Percentiles rank a stretch among this genome's conserved stretches.
Evolutionary conservation across 208 protist species (phyloP).

Genomic region (Blastocrithidia nonstop): DNA sequence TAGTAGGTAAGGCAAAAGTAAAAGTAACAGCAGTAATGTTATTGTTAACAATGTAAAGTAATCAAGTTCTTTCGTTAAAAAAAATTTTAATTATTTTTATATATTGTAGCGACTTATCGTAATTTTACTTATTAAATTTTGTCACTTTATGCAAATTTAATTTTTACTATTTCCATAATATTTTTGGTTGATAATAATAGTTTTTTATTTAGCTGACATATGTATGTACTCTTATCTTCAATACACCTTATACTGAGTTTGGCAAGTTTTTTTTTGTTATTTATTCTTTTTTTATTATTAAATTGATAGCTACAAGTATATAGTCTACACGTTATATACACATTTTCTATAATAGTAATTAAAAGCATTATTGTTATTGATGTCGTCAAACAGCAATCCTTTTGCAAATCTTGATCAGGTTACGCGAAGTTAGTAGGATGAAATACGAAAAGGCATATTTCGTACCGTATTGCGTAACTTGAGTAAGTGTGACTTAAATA

Average conservation of each 20-base stretch:
- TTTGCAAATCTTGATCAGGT: slow-evolving; percentile 38
- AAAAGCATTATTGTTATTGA: background rate
- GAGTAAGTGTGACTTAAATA: slow-evolving; percentile 12
- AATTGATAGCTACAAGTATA: too few relatives aligned
- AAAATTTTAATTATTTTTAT: too few relatives aligned
- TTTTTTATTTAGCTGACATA: background rate
- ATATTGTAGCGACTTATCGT: too few relatives aligned
- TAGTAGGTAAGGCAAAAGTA: too few relatives aligned
- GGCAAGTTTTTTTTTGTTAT: background rate
- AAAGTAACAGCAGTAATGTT: too few relatives aligned
- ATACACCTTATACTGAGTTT: background rate
- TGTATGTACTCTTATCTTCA: slow-evolving; percentile 2
- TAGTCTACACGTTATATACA: too few relatives aligned
- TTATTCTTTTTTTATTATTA: background rate
- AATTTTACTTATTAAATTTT: background rate
- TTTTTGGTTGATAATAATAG: background rate
- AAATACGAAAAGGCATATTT: slow-evolving; percentile 81
- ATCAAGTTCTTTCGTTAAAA: too few relatives aligned
- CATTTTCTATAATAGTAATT: too few relatives aligned
- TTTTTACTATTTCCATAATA: background rate
- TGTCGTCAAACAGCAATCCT: slow-evolving; percentile 22
- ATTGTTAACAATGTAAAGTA: too few relatives aligned
- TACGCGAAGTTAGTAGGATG: slow-evolving; percentile 68
- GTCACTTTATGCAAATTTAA: background rate
- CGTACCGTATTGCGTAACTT: slow-evolving; percentile 36